Evolutionary conservation across 164 flowering plant species (phyloP).

Genomic region (Umbilicus rupestris): DNA sequence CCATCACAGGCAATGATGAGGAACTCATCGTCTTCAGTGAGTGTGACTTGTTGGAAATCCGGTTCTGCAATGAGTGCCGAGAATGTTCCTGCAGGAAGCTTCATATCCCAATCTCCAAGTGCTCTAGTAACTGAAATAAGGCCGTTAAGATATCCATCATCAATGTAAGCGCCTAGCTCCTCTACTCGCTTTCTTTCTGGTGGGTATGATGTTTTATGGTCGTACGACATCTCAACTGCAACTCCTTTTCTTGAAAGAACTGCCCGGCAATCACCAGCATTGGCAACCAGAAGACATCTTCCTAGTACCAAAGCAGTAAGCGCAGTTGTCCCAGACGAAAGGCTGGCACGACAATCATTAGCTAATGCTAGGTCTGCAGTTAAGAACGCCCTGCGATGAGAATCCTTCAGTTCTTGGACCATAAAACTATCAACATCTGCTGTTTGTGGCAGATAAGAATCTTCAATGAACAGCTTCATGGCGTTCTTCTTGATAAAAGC

Average conservation of each 20-base stretch:
- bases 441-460: conserved; percentile 20
- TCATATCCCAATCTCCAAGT: conserved; percentile 59
- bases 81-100: conserved; percentile 30
- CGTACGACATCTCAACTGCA: conserved; percentile 45
- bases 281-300: conserved; percentile 42
- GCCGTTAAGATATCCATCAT: conserved; percentile 48
- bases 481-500: conserved; percentile 30
- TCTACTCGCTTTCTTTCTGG: conserved; percentile 41
- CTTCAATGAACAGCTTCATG: conserved; percentile 32
- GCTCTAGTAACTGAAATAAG: conserved; percentile 43
- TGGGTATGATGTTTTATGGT: conserved; percentile 33
- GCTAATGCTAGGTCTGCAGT: conserved; percentile 47
- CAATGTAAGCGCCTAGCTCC: conserved; percentile 33
- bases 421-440: conserved; percentile 20
- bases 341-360: conserved; percentile 28
- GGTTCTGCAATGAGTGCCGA: conserved; percentile 56
- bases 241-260: conserved; percentile 44
- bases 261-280: conserved; percentile 58
- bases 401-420: conserved; percentile 26
- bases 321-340: conserved; percentile 50
- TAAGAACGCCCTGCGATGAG: conserved; percentile 29
- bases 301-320: conserved; percentile 54
- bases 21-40: conserved; percentile 51
- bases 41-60: conserved; percentile 25
- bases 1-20: conserved; percentile 58